Evolutionary conservation across 306 rosid species (phyloP).

Genomic region (Crataegus laevigata): DNA sequence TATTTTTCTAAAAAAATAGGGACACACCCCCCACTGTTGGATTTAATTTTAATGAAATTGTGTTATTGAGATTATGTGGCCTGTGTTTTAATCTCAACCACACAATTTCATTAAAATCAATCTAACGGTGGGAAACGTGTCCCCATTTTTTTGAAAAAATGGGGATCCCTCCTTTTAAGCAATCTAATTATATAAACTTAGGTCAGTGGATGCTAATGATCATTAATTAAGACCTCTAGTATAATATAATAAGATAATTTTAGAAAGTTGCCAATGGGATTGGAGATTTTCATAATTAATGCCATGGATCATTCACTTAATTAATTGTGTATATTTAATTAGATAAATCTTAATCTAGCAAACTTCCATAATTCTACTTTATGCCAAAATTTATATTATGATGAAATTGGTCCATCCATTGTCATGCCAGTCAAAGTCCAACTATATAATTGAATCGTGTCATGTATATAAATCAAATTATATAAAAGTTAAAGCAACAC

Average conservation of each 20-base stretch:
- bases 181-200: conserved; percentile 1
- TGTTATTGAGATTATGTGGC: too few species aligned
- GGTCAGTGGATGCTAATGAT: conserved; percentile 14
- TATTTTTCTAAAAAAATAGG: too few species aligned
- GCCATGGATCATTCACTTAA: not conserved
- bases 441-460: not conserved
- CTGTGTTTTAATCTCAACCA: too few species aligned
- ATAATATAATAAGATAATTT: not conserved
- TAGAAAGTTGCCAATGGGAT: not conserved
- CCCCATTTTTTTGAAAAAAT: too few species aligned
- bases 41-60: too few species aligned
- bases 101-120: too few species aligned
- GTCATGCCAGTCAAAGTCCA: conserved; percentile 1
- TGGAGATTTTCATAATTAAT: not conserved
- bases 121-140: too few species aligned
- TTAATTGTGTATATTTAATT: not conserved
- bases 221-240: not conserved
- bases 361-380: not conserved
- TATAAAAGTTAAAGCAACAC: not conserved
- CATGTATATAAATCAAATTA: not conserved
- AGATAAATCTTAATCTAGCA: conserved; percentile 1
- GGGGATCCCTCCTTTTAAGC: too few species aligned
- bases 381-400: not conserved
- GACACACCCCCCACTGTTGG: too few species aligned
- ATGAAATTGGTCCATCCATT: not conserved